Conservation (phyloP, 176 grass and related monocot genomes). For the Cymbopogon citratus region DNA sequence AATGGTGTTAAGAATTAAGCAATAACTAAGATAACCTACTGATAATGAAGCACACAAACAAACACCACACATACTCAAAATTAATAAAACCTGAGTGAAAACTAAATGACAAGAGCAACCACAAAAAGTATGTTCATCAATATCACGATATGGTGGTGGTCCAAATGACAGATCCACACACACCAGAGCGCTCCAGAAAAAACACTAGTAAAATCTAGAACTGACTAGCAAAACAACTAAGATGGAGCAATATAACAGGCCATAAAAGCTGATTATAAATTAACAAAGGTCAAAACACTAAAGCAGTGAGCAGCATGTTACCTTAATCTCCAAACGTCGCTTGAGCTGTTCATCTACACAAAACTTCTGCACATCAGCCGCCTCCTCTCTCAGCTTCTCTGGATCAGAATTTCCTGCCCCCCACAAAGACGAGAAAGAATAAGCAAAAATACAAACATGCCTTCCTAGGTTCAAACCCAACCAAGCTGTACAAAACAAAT, state of each 20-base stretch:
- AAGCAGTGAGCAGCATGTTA: conserved; percentile 21
- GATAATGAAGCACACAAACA: too few species aligned
- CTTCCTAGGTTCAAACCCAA: neutral
- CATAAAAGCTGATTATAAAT: neutral
- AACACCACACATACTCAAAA: too few species aligned
- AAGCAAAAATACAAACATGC: conserved; percentile 13
- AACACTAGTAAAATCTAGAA: neutral
- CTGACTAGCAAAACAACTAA: neutral
- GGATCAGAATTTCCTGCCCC: conserved; percentile 83
- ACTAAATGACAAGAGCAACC: too few species aligned
- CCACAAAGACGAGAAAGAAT: conserved; percentile 5
- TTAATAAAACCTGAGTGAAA: too few species aligned
- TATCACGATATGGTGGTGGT: neutral
- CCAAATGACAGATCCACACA: neutral
- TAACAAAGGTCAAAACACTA: neutral
- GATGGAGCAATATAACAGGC: neutral
- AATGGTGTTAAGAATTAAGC: too few species aligned
- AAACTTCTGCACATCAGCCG: conserved; percentile 51
- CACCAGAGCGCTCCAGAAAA: neutral
- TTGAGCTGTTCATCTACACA: conserved; percentile 59
- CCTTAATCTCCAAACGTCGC: conserved; percentile 68
- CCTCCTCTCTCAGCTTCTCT: conserved; percentile 74
- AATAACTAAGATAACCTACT: too few species aligned
- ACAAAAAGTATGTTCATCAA: neutral
- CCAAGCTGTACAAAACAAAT: neutral